Base-by-base conservation (phyloP, 1,284 basidiomycete species). In the Hemileia vastatrix region DNA sequence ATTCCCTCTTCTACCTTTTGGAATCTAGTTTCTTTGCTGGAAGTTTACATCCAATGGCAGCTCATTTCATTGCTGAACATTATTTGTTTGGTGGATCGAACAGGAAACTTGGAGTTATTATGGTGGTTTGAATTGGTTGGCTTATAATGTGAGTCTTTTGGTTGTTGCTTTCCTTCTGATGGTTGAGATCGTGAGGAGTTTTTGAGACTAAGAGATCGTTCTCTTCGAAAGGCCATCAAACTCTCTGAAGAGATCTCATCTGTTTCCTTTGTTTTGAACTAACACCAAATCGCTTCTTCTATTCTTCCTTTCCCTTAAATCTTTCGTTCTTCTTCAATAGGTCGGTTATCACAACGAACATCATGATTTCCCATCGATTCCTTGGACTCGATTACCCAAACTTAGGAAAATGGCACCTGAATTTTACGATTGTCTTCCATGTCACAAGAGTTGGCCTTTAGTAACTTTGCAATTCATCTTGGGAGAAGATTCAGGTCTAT, bases 331-430 rank as follows among this genome's bases (percentile, higher is more conserved):
- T 13, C 6, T 57, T n/a, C 67, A 63, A 54, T 61, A 90, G 86
- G 88, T 96, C 63, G 94, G 94, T 49, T 96, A 96, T 75, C 94
- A 97, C 77, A 96, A 97, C 77, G 94, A 97, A 74, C 94, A 97
- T 77, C 94, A 97, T 78, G 94, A 98, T 77, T 97, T 98, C 78
- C 93, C 94, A 5, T 90, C 90, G 1, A 80, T 98, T 1, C 83
- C 94, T 0, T 98, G 94, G 94, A 95, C 91, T 9, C 83, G 88
- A 18, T 82, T 97, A 0, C 90, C 92, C 0, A 81, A 83, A 4
- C 83, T 98, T n/a, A 84, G 85, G 24, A 80, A 81, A 3, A 81
- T 95, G 57, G 93, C 92, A 1, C 87, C 86, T 4, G 93, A 97
- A 76, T 94, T 88, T 76, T 98, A 98, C 78, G 87, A 92, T 70